phyloP scores from a whole-genome alignment of 1,284 basidiomycete species.

The Ustilago hordei region DNA sequence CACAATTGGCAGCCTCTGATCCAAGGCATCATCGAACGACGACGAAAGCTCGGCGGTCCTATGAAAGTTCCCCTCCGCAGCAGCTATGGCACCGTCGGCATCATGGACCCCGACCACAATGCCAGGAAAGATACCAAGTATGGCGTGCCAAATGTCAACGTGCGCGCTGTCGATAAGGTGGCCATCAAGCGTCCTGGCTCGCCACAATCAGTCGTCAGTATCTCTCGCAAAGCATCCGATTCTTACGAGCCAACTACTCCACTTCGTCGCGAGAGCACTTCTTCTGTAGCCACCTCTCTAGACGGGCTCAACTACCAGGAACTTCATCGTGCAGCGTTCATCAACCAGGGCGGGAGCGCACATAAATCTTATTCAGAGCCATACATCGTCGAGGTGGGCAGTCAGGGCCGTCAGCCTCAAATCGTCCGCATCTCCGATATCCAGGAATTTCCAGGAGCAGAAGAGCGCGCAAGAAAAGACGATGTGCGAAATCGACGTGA shows the following conservation, averaged over 20 bases:
- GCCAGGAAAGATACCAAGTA: slow-evolving; percentile 39
- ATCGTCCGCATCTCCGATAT: slow-evolving; percentile 53
- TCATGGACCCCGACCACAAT: slow-evolving; percentile 24
- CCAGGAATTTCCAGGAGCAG: slow-evolving; percentile 40
- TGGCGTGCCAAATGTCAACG: slow-evolving; percentile 30
- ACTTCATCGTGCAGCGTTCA: slow-evolving; percentile 25
- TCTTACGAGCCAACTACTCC: slow-evolving; percentile 33
- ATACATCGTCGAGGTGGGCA: slow-evolving; percentile 62
- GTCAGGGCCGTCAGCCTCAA: slow-evolving; percentile 36
- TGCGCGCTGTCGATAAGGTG: slow-evolving; percentile 59
- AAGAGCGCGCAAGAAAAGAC: slow-evolving; percentile 26
- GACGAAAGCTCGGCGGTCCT: slow-evolving; percentile 60
- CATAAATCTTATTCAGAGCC: slow-evolving; percentile 44
- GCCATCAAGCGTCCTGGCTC: slow-evolving; percentile 58
- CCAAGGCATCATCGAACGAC: slow-evolving; percentile 68
- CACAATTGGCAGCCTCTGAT: slow-evolving; percentile 66
- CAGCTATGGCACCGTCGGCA: slow-evolving; percentile 56
- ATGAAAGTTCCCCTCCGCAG: slow-evolving; percentile 58
- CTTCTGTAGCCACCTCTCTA: slow-evolving; percentile 27
- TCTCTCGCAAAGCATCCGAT: slow-evolving; percentile 21
- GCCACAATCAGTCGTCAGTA: slow-evolving; percentile 26
- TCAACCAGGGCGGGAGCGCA: slow-evolving; percentile 26
- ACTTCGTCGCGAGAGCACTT: slow-evolving; percentile 34
- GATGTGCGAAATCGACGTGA: slow-evolving; percentile 14
- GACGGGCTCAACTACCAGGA: slow-evolving; percentile 37